A percentile compares a stretch with the other conserved stretches of the same genome.
Evolutionary conservation across 805 yeast genomes (phyloP).

Genomic region (Saccharomycopsis vini): DNA sequence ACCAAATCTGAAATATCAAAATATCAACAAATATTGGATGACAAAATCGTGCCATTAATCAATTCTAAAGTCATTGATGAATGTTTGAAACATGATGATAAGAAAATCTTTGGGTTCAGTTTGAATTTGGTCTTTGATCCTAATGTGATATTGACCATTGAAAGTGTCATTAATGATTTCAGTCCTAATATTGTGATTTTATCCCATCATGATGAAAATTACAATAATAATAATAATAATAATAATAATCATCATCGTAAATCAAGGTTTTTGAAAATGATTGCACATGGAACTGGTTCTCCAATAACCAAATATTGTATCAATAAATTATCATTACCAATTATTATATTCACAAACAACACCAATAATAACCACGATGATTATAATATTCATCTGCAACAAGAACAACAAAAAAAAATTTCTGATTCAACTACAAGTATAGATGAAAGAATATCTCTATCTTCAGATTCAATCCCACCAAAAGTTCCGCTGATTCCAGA

Average conservation of each 20-base stretch:
- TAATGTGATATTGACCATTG: slow-evolving; percentile 9
- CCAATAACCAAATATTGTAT: slow-evolving; percentile 12
- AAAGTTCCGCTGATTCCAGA: no score
- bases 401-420: no score
- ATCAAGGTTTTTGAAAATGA: slow-evolving; percentile 2
- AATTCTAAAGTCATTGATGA: background rate
- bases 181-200: slow-evolving; percentile 13
- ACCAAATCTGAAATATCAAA: background rate
- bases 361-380: no score
- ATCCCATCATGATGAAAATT: slow-evolving; percentile 7
- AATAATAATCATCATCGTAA: background rate
- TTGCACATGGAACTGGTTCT: background rate
- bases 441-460: no score
- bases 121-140: slow-evolving; percentile 16
- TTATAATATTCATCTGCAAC: no score
- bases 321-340: slow-evolving; percentile 12
- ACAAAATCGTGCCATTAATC: slow-evolving; percentile 1
- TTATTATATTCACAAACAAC: slow-evolving; percentile 14
- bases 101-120: slow-evolving; percentile 6
- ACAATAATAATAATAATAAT: background rate
- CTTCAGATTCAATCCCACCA: no score
- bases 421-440: no score
- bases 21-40: slow-evolving; percentile 5
- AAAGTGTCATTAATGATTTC: slow-evolving; percentile 11
- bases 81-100: background rate